Percentiles rank a stretch among this genome's conserved stretches.
phyloP scores from a whole-genome alignment of 148 eudicot genomes.

The Camellia sinensis region DNA sequence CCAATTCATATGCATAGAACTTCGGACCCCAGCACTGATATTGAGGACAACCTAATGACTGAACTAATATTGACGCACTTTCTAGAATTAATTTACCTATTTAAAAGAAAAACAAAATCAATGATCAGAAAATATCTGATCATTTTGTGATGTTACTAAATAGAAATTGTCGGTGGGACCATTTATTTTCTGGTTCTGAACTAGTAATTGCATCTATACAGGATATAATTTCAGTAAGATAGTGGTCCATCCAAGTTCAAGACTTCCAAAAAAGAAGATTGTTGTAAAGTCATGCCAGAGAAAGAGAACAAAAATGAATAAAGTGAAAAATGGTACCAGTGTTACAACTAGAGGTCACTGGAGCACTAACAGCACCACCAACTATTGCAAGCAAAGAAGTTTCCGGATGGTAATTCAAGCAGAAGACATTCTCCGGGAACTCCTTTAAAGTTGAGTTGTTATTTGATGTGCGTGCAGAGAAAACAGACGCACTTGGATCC shows the following conservation, averaged over 20 bases:
- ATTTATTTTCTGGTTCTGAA: background rate
- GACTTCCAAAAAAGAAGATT: background rate
- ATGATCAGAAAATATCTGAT: background rate
- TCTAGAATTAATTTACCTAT: background rate
- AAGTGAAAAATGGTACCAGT: conserved; percentile 32
- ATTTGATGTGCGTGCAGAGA: conserved; percentile 44
- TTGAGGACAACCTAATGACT: background rate
- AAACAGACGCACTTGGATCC: conserved; percentile 70
- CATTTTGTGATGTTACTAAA: background rate
- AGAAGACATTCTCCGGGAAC: conserved; percentile 45
- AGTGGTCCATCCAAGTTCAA: background rate
- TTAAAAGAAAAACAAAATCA: conserved; percentile 2
- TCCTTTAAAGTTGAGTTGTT: conserved; percentile 39
- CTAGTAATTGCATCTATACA: background rate
- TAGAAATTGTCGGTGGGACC: background rate
- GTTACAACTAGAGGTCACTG: conserved; percentile 32
- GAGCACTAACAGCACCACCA: conserved; percentile 44
- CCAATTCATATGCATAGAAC: background rate
- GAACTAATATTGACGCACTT: background rate
- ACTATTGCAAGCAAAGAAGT: conserved; percentile 61
- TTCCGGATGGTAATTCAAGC: conserved; percentile 56
- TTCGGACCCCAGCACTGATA: background rate
- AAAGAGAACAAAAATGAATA: conserved; percentile 10
- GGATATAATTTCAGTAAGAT: background rate
- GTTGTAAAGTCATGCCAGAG: background rate